A percentile compares a stretch with the other conserved stretches of the same genome.
phyloP scores from a whole-genome alignment of 208 protist genomes.

The Acanthamoeba lenticulata region DNA sequence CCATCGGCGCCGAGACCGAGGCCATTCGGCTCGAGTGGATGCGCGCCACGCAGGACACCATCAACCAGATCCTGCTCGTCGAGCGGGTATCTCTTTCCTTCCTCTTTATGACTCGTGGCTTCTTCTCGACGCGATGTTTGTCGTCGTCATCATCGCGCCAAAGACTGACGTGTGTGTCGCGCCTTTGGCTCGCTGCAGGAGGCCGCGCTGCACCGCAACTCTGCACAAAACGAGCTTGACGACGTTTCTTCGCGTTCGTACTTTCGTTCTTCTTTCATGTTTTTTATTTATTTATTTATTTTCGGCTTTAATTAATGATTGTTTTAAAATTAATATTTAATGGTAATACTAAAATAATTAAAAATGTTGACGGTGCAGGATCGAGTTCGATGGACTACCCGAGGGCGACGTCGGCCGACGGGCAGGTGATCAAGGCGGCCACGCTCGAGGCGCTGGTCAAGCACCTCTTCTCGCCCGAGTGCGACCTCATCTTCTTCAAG shows the following conservation, averaged over 20 bases:
- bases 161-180: background rate
- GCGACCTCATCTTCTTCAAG: slow-evolving; percentile 24
- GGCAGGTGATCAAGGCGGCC: background rate
- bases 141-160: too few relatives aligned
- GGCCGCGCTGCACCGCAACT: background rate
- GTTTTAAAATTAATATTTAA: too few relatives aligned
- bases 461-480: slow-evolving; percentile 20
- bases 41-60: background rate
- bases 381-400: background rate
- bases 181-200: background rate
- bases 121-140: too few relatives aligned
- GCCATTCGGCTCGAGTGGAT: background rate
- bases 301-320: too few relatives aligned
- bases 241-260: background rate
- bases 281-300: too few relatives aligned
- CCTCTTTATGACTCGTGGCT: background rate
- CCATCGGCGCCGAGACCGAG: background rate
- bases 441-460: background rate
- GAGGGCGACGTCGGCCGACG: background rate
- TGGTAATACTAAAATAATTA: too few relatives aligned
- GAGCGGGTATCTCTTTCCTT: background rate
- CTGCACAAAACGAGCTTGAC: background rate
- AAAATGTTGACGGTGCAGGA: background rate
- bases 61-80: background rate
- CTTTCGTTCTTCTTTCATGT: background rate